Percentiles rank a stretch among this genome's conserved stretches.
Evolutionary conservation across 495 filamentous ascomycete genomes (phyloP).

Genomic region (Parmelia sp.): DNA sequence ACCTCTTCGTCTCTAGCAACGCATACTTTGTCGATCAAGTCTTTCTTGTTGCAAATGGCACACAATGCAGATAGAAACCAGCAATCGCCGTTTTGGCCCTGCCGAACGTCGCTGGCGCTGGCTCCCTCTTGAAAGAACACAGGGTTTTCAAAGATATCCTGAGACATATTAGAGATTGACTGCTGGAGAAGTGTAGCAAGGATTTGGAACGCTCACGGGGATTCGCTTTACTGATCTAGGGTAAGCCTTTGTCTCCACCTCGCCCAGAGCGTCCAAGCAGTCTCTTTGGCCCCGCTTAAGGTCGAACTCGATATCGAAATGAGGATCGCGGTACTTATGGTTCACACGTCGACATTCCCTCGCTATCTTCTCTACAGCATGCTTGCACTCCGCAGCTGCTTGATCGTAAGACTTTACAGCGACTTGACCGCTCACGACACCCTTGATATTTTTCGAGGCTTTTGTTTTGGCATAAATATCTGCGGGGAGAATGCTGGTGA

Average conservation of each 20-base stretch:
- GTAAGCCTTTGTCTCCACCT: constrained; percentile 34
- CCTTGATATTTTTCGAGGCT: constrained; percentile 48
- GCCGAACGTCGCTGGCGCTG: constrained; percentile 73
- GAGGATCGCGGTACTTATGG: constrained; percentile 81
- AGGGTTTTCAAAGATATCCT: constrained; percentile 83
- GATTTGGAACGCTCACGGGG: constrained; percentile 34
- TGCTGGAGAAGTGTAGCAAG: neutral
- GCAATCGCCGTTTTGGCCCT: constrained; percentile 78
- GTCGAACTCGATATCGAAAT: constrained; percentile 83
- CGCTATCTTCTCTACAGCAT: constrained; percentile 74
- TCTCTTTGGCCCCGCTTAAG: constrained; percentile 55
- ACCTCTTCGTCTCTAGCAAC: constrained; percentile 73
- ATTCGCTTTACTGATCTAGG: constrained; percentile 62
- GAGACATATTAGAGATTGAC: constrained; percentile 6
- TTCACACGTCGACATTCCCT: constrained; percentile 78
- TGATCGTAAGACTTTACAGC: constrained; percentile 64
- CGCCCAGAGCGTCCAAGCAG: constrained; percentile 57
- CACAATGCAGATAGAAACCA: constrained; percentile 87
- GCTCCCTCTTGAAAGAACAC: constrained; percentile 80
- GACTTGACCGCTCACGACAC: constrained; percentile 48
- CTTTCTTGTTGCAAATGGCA: constrained; percentile 73
- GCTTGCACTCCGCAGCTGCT: constrained; percentile 59
- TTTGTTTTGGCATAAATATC: constrained; percentile 62
- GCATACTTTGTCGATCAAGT: constrained; percentile 73
- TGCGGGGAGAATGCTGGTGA: constrained; percentile 65